Evolutionary conservation across 495 filamentous ascomycete species (phyloP).

Genomic region (Aspergillus campestris): DNA sequence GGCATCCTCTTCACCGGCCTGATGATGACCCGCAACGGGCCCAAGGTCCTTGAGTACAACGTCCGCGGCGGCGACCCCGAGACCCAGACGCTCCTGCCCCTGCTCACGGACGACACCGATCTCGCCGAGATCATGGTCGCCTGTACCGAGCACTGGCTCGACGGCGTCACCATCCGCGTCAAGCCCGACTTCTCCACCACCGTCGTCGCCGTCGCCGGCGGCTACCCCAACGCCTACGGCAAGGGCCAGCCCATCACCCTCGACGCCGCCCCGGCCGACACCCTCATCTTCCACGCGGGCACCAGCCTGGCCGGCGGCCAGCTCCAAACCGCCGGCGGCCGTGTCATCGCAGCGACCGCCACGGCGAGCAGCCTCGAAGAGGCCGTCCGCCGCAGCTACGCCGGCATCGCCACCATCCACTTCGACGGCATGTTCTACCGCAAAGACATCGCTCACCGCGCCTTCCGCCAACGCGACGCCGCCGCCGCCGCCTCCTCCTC

Average conservation of each 20-base stretch:
- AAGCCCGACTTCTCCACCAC: slow-evolving; percentile 68
- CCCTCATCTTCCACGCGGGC: slow-evolving; percentile 87
- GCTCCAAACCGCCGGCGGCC: slow-evolving; percentile 71
- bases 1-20: slow-evolving; percentile 91
- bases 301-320: slow-evolving; percentile 56
- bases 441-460: slow-evolving; percentile 81
- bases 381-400: slow-evolving; percentile 79
- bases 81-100: slow-evolving; percentile 82
- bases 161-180: slow-evolving; percentile 59
- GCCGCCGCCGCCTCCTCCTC: slow-evolving; percentile 25
- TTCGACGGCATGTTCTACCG: slow-evolving; percentile 91
- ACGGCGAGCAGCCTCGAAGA: slow-evolving; percentile 65
- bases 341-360: slow-evolving; percentile 84
- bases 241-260: slow-evolving; percentile 72
- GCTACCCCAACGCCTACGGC: slow-evolving; percentile 85
- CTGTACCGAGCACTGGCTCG: slow-evolving; percentile 67
- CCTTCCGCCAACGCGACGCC: slow-evolving; percentile 31
- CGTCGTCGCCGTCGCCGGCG: slow-evolving; percentile 86
- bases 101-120: slow-evolving; percentile 73
- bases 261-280: slow-evolving; percentile 38
- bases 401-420: slow-evolving; percentile 64
- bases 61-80: slow-evolving; percentile 95
- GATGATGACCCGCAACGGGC: slow-evolving; percentile 85
- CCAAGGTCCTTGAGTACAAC: slow-evolving; percentile 93
- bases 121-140: slow-evolving; percentile 86